Conservation (phyloP, 106 monocot genomes). For the Acorus calamus region DNA sequence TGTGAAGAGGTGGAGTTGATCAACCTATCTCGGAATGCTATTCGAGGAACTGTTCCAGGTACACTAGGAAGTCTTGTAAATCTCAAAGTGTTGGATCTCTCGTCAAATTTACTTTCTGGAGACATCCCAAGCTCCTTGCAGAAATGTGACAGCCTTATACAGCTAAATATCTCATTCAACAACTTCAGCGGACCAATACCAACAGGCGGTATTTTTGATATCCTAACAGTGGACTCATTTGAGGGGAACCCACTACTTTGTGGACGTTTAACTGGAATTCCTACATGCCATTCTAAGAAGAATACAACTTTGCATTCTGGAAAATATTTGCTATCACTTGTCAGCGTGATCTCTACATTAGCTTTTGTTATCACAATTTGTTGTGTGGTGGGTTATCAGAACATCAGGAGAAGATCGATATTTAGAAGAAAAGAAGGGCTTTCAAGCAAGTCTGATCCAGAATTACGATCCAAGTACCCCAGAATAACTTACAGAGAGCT, state of each 20-base stretch:
- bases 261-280: constrained; percentile 9
- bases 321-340: constrained; percentile 8
- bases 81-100: constrained; percentile 25
- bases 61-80: constrained; percentile 22
- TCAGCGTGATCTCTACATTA: constrained; percentile 3
- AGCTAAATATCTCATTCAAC: constrained; percentile 29
- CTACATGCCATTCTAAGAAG: constrained; percentile 8
- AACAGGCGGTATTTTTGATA: constrained; percentile 14
- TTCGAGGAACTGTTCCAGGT: constrained; percentile 24
- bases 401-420: constrained; percentile 5
- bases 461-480: constrained; percentile 28
- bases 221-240: constrained; percentile 8
- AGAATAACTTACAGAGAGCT: constrained; percentile 52
- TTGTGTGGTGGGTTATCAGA: constrained; percentile 10
- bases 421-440: constrained; percentile 13
- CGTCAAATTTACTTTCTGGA: constrained; percentile 30
- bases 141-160: constrained; percentile 11
- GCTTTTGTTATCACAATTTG: constrained; percentile 23
- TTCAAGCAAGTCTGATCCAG: constrained; percentile 9
- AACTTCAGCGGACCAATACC: constrained; percentile 29
- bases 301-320: constrained; percentile 17
- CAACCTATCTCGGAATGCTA: constrained; percentile 28
- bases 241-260: constrained; percentile 23
- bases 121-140: constrained; percentile 19
- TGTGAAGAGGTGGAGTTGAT: constrained; percentile 16